Conservation (phyloP, 805 yeast species). For the Ogataea paraovalis region DNA sequence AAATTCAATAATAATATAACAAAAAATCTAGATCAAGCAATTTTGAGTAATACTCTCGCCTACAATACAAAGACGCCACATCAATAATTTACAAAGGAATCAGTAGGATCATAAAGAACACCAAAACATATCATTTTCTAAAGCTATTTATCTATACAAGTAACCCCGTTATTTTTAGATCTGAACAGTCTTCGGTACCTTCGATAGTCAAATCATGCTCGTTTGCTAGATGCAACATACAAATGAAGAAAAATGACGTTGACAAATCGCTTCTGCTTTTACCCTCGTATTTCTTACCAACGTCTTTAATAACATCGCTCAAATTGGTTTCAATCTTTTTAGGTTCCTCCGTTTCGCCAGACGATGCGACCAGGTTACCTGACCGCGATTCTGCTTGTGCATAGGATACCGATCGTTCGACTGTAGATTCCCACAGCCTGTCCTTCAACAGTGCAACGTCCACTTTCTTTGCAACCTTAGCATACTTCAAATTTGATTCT, state of each 20-base stretch:
- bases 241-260: slow-evolving; percentile 81
- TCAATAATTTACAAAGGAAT: no score
- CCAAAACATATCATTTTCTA: not conserved
- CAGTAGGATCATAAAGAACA: no score
- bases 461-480: slow-evolving; percentile 73
- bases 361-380: no score
- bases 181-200: slow-evolving; percentile 35
- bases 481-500: slow-evolving; percentile 50
- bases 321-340: slow-evolving; percentile 13
- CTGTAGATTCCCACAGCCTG: slow-evolving; percentile 63
- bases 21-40: no score
- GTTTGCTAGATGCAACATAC: slow-evolving; percentile 79
- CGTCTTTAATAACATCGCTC: slow-evolving; percentile 23
- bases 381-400: not conserved
- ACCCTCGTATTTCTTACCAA: slow-evolving; percentile 44
- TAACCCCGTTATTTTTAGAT: slow-evolving; percentile 17
- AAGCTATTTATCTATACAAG: not conserved
- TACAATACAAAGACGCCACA: no score
- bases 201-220: slow-evolving; percentile 68
- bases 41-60: no score
- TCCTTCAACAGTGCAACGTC: slow-evolving; percentile 71
- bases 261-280: slow-evolving; percentile 65
- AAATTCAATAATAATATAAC: no score
- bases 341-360: not conserved
- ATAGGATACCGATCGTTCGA: not conserved